These are phyloP conservation scores for Exophiala mesophila DNA, from an alignment of 2,329 filamentous ascomycete genomes.

Conservation along the genomic window DNA sequence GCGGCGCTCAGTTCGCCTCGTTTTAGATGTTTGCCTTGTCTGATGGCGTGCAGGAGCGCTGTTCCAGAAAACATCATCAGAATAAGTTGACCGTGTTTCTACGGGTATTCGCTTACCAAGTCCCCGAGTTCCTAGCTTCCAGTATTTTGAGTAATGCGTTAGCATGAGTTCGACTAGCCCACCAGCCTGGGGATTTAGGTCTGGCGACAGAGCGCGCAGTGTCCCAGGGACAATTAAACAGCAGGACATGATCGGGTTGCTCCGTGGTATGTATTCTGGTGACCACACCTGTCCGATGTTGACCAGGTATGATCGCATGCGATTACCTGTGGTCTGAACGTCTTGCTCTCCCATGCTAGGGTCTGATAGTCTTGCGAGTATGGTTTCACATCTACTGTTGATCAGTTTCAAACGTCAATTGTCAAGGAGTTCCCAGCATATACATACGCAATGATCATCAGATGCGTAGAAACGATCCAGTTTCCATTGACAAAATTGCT, in stretches of 20 bases:
- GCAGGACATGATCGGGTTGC: constrained; percentile 8
- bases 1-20: neutral
- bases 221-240: constrained; percentile 7
- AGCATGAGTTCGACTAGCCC: constrained; percentile 6
- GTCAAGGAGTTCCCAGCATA: neutral
- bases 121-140: constrained; percentile 2
- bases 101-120: constrained; percentile 6
- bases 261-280: constrained; percentile 6
- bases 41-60: neutral
- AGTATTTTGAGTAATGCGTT: constrained; percentile 8
- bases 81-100: neutral
- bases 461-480: constrained; percentile 14
- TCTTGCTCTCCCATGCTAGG: neutral
- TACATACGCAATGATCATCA: constrained; percentile 13
- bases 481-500: constrained; percentile 3
- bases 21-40: neutral
- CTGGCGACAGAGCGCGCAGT: neutral
- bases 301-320: constrained; percentile 5
- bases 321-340: neutral
- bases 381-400: constrained; percentile 4
- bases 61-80: constrained; percentile 1
- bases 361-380: constrained; percentile 1
- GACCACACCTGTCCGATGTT: constrained; percentile 9
- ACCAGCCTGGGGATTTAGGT: constrained; percentile 1
- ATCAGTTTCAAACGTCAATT: no score